Base-by-base conservation (phyloP, 352 stramenopile genomes). In the Phytophthora rubi region DNA sequence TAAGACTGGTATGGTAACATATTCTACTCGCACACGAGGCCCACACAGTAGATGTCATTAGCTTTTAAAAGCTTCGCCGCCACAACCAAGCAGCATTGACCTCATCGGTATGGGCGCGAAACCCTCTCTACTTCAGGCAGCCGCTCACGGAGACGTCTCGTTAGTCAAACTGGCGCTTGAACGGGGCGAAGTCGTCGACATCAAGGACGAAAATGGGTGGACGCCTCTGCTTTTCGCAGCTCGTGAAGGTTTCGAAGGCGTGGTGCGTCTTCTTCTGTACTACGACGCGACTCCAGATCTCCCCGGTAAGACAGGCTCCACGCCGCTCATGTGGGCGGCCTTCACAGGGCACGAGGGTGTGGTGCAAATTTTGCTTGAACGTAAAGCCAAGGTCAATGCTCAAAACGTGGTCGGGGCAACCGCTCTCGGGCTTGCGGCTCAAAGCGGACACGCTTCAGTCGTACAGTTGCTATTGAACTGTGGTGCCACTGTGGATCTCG, bases 181-280 rank as follows among this genome's bases (percentile, higher is more conserved):
- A 39, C 7, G 7, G 26, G 57, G 44, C n/a, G 42, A 39, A 16
- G 21, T 58, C 15, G 32, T 68, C 6, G 59, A 66, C 13, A 42
- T 30, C 30, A 37, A 42, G n/a, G 35, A 35, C 32, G 32, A 58
- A 55, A 55, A 57, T 15, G 55, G 58, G 15, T 68, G 58, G 57
- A 72, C 65, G 32, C 57, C 65, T 21, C 58, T 72, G 16, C 52
- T 72, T 23, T 59, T 32, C 32, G 57, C 65, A 18, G 51, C 65
- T 10, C 39, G 57, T 9, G 53, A 72, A 32, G 57, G 65, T 30
- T 52, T 68, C 51, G 49, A 30, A 16, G 65, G 65, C 18, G 44
- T 63, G 1, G 57, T 59, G 0, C 23, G 39, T 28, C 52, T 72
- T 16, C 52, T 72, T 13, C 32, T 72, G 13, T 5, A 30, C 30